phyloP scores from a whole-genome alignment of 2,329 filamentous ascomycete genomes.

The Podosphaera xanthii region DNA sequence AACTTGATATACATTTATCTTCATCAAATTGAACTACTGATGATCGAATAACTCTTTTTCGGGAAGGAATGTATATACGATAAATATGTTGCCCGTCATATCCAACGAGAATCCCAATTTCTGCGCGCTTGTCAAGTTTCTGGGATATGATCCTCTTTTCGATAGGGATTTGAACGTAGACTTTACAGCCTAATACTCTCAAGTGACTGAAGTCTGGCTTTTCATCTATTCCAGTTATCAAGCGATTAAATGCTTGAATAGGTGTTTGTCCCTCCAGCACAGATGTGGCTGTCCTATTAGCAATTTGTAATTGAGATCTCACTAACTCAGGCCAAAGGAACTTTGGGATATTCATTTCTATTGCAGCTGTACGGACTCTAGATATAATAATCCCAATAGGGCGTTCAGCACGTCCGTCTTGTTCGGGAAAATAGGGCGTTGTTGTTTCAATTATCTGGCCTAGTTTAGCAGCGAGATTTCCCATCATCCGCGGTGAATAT shows the following conservation, averaged over 20 bases:
- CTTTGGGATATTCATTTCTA: background rate
- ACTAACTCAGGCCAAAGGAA: background rate
- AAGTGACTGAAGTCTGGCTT: background rate
- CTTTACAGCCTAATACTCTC: background rate
- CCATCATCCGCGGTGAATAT: background rate
- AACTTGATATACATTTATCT: background rate
- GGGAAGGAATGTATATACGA: background rate
- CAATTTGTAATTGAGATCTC: background rate
- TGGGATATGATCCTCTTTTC: background rate
- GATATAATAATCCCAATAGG: background rate
- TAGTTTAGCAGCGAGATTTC: background rate
- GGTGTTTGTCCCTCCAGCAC: background rate
- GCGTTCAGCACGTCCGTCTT: background rate
- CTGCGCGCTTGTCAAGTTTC: background rate
- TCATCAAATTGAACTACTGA: background rate
- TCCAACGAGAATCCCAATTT: background rate
- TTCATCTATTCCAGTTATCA: background rate
- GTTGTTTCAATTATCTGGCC: slow-evolving; percentile 1
- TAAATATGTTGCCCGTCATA: background rate
- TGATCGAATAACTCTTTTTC: background rate
- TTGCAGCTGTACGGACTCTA: background rate
- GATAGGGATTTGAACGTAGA: background rate
- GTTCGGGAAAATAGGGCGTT: background rate
- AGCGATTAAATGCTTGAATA: background rate
- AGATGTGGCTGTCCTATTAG: background rate